Evolutionary conservation across 2,329 filamentous ascomycete species (phyloP).

Genomic region (Elsinoe australis): DNA sequence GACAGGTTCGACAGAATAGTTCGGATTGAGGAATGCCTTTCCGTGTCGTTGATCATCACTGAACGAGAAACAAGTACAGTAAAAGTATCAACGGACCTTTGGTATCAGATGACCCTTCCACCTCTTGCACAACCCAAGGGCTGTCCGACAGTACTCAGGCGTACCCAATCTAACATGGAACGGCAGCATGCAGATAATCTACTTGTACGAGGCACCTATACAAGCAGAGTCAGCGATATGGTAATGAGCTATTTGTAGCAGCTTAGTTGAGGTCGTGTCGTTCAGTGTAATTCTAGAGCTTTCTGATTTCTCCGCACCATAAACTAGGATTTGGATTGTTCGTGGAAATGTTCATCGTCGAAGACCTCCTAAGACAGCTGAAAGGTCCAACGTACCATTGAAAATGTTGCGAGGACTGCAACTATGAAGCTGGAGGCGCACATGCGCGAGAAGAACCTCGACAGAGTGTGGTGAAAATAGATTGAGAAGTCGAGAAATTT

Average conservation of each 20-base stretch:
- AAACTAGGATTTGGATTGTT: slow-evolving; percentile 53
- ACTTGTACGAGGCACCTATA: too few relatives aligned
- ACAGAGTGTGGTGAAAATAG: too few relatives aligned
- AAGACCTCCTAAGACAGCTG: neutral
- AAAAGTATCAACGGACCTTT: slow-evolving; percentile 17
- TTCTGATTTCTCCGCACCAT: slow-evolving; percentile 42
- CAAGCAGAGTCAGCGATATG: too few relatives aligned
- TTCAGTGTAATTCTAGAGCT: slow-evolving; percentile 52
- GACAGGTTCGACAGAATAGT: slow-evolving; percentile 57
- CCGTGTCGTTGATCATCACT: slow-evolving; percentile 56
- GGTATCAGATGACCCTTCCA: neutral
- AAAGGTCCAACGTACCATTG: neutral
- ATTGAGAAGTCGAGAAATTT: too few relatives aligned
- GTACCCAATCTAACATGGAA: neutral
- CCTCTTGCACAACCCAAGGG: slow-evolving; percentile 2
- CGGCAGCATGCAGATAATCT: too few relatives aligned
- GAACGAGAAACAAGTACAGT: neutral
- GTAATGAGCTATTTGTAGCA: neutral
- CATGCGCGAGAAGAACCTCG: too few relatives aligned
- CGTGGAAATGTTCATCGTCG: slow-evolving; percentile 28
- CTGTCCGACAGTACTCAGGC: neutral
- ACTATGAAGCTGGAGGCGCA: too few relatives aligned
- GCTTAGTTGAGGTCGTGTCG: too few relatives aligned
- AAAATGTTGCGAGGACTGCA: too few relatives aligned
- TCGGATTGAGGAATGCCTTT: slow-evolving; percentile 62